Evolutionary conservation across 176 grass and related monocot genomes (phyloP).

Genomic region (Carex cristatella): DNA sequence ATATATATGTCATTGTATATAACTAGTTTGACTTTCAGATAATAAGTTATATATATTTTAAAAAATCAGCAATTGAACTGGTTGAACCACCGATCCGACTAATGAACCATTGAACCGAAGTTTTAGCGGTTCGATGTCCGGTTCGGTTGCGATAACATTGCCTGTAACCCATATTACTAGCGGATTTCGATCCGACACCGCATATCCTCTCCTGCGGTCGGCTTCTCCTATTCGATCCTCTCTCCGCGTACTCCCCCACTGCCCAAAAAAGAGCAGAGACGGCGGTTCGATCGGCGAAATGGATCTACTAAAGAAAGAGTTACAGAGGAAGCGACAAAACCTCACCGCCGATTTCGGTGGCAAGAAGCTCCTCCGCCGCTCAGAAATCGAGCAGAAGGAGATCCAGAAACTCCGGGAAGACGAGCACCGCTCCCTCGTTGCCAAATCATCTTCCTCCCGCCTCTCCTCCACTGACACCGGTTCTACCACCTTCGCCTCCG

Average conservation of each 20-base stretch:
- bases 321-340: slow-evolving; percentile 68
- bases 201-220: background rate
- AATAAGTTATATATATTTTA: too few species aligned
- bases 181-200: background rate
- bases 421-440: slow-evolving; percentile 38
- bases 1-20: too few species aligned
- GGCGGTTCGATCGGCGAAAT: slow-evolving; percentile 29
- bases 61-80: too few species aligned
- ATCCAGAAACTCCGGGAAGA: slow-evolving; percentile 60
- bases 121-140: too few species aligned
- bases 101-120: too few species aligned
- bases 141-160: too few species aligned
- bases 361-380: slow-evolving; percentile 72
- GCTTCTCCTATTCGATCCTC: background rate
- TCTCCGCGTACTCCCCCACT: background rate
- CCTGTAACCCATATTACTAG: background rate
- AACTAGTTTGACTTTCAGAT: too few species aligned
- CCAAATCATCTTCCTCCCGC: slow-evolving; percentile 33
- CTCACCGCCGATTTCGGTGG: slow-evolving; percentile 58
- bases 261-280: background rate
- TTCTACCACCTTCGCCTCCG: background rate
- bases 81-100: too few species aligned
- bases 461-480: background rate
- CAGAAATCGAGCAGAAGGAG: slow-evolving; percentile 89
- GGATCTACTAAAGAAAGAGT: slow-evolving; percentile 83